Evolutionary conservation across 345 rosid species (phyloP).

Genomic region (Boechera stricta): DNA sequence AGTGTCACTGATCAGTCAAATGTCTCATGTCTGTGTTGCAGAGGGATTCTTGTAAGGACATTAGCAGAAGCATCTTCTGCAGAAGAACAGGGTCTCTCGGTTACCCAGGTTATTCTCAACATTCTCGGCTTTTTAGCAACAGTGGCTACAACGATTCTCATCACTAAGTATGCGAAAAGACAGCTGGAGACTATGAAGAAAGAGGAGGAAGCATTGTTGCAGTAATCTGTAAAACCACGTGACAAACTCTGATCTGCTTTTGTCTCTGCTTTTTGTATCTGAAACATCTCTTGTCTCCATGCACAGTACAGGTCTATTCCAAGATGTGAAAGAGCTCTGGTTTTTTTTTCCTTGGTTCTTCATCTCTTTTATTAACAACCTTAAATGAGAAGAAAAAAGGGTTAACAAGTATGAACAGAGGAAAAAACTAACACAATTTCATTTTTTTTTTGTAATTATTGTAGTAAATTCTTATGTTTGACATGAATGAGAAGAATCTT

Average conservation of each 20-base stretch:
- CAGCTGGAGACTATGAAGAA: slow-evolving; percentile 67
- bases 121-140: slow-evolving; percentile 73
- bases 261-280: slow-evolving; percentile 16
- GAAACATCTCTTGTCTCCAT: slow-evolving; percentile 26
- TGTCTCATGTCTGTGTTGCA: slow-evolving; percentile 49
- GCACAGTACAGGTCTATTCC: slow-evolving; percentile 30
- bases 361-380: slow-evolving; percentile 10
- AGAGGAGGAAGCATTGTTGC: slow-evolving; percentile 63
- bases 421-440: slow-evolving; percentile 6
- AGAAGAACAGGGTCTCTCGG: slow-evolving; percentile 63
- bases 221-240: slow-evolving; percentile 42
- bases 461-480: slow-evolving; percentile 1
- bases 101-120: slow-evolving; percentile 76
- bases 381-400: slow-evolving; percentile 8
- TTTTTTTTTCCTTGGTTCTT: slow-evolving; percentile 25
- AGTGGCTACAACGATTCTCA: slow-evolving; percentile 65
- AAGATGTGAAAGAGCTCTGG: slow-evolving; percentile 39
- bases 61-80: slow-evolving; percentile 93
- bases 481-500: slow-evolving; percentile 21
- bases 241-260: slow-evolving; percentile 35
- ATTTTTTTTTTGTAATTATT: neutral
- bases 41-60: slow-evolving; percentile 78
- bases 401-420: slow-evolving; percentile 32
- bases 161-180: slow-evolving; percentile 80
- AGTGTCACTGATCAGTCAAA: slow-evolving; percentile 5